Percentiles rank a stretch among this genome's conserved stretches.
Conservation (phyloP, 371 early-diverging fungal species). For the Choanephora cucurbitarum region DNA sequence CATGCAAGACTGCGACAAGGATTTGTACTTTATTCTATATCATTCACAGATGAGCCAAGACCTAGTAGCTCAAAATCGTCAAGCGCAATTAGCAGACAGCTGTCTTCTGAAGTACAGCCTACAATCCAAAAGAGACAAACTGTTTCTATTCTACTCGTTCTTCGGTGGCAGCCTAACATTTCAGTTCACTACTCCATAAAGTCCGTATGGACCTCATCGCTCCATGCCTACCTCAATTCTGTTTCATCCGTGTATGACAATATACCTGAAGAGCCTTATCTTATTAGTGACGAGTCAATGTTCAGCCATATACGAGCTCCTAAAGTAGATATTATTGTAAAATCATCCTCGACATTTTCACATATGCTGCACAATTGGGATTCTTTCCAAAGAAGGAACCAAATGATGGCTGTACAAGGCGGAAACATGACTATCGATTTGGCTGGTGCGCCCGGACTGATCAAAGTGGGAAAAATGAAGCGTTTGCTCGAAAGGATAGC, state of each 20-base stretch:
- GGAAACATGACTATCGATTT: slow-evolving; percentile 34
- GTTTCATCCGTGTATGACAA: slow-evolving; percentile 14
- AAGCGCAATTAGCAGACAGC: slow-evolving; percentile 7
- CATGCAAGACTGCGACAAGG: slow-evolving; percentile 83
- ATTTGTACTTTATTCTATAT: slow-evolving; percentile 68
- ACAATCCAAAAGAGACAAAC: slow-evolving; percentile 45
- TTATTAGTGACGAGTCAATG: slow-evolving; percentile 19
- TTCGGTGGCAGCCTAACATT: slow-evolving; percentile 87
- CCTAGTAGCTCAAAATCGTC: not conserved
- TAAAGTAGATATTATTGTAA: slow-evolving; percentile 36
- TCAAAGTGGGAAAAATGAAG: slow-evolving; percentile 69
- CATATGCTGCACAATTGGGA: slow-evolving; percentile 49
- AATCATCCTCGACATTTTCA: slow-evolving; percentile 36
- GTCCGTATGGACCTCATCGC: slow-evolving; percentile 30
- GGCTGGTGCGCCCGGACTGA: slow-evolving; percentile 55
- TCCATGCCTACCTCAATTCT: slow-evolving; percentile 21
- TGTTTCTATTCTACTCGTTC: slow-evolving; percentile 61
- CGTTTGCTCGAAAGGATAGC: slow-evolving; percentile 62
- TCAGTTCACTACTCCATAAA: slow-evolving; percentile 83
- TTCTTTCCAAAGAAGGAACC: slow-evolving; percentile 39
- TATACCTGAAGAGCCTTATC: slow-evolving; percentile 12
- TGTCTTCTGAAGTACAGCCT: not conserved
- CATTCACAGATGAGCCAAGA: slow-evolving; percentile 29
- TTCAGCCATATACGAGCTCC: slow-evolving; percentile 30
- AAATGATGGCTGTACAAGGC: slow-evolving; percentile 43